Evolutionary conservation across 225 moss, liverwort and hornwort species (phyloP).

Genomic region (Anthoceros angustus): DNA sequence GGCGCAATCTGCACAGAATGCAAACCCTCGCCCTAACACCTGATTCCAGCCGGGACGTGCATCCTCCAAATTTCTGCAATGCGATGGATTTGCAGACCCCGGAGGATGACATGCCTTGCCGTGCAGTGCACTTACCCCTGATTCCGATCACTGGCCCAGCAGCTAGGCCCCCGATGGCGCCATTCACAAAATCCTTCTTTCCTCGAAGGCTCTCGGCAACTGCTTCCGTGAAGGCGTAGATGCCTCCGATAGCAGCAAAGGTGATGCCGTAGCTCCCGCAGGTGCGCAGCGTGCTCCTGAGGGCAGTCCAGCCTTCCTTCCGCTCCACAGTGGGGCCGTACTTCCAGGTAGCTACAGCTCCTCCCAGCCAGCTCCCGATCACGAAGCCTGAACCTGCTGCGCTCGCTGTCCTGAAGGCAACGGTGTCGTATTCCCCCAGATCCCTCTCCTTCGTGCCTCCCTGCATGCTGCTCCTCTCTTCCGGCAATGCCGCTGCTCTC

Average conservation of each 20-base stretch:
- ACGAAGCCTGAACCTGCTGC: constrained; percentile 53
- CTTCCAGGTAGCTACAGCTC: constrained; percentile 70
- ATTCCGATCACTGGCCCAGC: constrained; percentile 65
- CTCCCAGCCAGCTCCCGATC: constrained; percentile 55
- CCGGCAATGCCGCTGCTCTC: background rate
- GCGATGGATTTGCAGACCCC: background rate
- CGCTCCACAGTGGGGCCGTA: constrained; percentile 74
- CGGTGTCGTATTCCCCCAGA: constrained; percentile 60
- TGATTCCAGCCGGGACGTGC: too few species aligned
- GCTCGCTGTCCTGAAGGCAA: constrained; percentile 55
- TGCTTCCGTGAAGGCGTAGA: constrained; percentile 71
- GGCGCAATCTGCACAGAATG: background rate
- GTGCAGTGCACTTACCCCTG: constrained; percentile 23
- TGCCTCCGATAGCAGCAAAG: constrained; percentile 63
- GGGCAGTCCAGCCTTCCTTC: constrained; percentile 60
- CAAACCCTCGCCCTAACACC: too few species aligned
- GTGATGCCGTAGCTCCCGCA: constrained; percentile 70
- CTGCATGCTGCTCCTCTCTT: constrained; percentile 10
- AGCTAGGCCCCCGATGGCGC: constrained; percentile 66
- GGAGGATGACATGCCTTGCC: background rate
- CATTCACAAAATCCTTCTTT: constrained; percentile 65
- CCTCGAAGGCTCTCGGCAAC: constrained; percentile 42
- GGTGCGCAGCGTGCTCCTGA: constrained; percentile 49
- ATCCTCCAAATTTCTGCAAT: too few species aligned
- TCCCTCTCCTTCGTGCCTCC: constrained; percentile 41